These are phyloP conservation scores for Saccharomyces hybrid DNA, from an alignment of 1,139 yeast genomes.

Conservation along the genomic window DNA sequence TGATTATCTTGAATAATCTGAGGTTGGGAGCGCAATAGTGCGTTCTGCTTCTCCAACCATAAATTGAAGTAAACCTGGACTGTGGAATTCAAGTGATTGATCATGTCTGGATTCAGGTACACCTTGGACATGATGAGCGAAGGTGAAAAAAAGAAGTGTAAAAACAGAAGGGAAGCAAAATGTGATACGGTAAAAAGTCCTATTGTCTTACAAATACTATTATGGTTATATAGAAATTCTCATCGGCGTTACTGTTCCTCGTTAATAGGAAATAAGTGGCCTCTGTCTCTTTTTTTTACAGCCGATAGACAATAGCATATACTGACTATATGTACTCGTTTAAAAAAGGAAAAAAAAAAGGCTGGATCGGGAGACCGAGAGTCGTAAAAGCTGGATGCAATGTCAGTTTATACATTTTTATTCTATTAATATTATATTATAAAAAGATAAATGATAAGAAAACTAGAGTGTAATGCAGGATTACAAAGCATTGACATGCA, in stretches of 20 bases:
- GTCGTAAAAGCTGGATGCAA: neutral
- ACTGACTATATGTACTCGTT: neutral
- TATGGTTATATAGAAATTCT: neutral
- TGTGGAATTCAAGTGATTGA: constrained; percentile 24
- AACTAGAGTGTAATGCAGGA: neutral
- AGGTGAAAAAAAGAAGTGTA: neutral
- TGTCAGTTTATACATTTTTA: constrained; percentile 2
- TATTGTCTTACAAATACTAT: neutral
- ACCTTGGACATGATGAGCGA: constrained; percentile 16
- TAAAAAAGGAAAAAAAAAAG: neutral
- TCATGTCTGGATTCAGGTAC: constrained; percentile 22
- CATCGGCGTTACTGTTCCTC: neutral
- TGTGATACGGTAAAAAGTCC: neutral
- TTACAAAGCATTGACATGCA: constrained; percentile 63
- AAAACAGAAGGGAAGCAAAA: neutral
- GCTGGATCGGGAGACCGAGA: neutral
- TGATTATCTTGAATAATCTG: constrained; percentile 13
- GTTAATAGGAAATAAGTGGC: neutral
- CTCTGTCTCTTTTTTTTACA: neutral
- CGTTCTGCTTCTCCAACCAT: constrained; percentile 17
- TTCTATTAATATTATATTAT: neutral
- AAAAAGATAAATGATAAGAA: neutral
- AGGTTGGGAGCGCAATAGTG: constrained; percentile 13
- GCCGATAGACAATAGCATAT: neutral
- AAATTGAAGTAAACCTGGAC: constrained; percentile 23